Evolutionary conservation across 2,329 filamentous ascomycete genomes (phyloP), one percentile per base, ranked within the genome.

Genomic region (Talaromyces funiculosus): DNA sequence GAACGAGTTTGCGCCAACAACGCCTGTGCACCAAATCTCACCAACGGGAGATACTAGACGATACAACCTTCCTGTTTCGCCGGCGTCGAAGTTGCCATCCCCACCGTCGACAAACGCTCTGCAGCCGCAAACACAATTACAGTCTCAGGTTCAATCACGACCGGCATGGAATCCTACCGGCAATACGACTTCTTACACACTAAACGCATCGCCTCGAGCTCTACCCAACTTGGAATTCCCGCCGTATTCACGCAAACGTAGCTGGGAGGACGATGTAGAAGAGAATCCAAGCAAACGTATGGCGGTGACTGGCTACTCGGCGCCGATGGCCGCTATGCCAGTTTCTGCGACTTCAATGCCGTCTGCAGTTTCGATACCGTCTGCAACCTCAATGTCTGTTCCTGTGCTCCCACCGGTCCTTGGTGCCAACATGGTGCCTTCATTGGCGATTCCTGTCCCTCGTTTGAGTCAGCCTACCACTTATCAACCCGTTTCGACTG

Each of bases 391-490:
- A 1, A 45, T 26, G 16, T 64, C 64, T 29, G 63, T 72, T 4
- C 67, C 73, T 14, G 66, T 73, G 29, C 66, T 75, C 38, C 72
- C 72, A 10, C 71, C 73, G 1, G 72, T 75, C 38, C 42, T 73
- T 56, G 37, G 33, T n/a, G 9, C 35, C 16, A 47, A 31, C 12
- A 68, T 72, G 7, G 70, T 69, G 57, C 72, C 77, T 31, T 68
- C 72, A 12, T 64, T 71, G 69, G 68, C 75, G 56, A 67, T 76
- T 57, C 62, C 73, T 45, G 71, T 64, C 24, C 71, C 78, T 53
- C 83, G 89, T 43, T 79, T 92, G 14, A 86, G 89, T 16, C 82
- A 88, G 3, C 90, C 90, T 24, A 38, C 49, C 8, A 89, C 87
- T 63, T 81, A 92, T n/a, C 84, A 86, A 8, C 83, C 87, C 58